These are phyloP conservation scores for Penicillium capsulatum DNA, from an alignment of 2,329 filamentous ascomycete genomes.

Conservation along the genomic window DNA sequence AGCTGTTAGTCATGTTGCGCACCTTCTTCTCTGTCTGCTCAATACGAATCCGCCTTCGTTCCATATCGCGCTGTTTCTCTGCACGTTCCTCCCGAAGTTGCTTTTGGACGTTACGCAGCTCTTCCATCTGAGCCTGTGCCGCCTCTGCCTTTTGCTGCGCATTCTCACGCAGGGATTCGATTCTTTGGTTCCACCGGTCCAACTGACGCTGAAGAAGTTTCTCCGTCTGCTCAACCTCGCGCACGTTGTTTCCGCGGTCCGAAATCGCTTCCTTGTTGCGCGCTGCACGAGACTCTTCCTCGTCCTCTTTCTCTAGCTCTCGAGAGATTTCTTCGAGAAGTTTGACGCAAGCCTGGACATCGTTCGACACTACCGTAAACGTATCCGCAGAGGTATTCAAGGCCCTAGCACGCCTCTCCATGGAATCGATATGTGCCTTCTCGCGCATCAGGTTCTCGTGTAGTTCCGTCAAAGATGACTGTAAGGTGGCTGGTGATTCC, in stretches of 20 bases:
- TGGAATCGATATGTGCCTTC: conserved; percentile 76
- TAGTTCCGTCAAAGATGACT: conserved; percentile 75
- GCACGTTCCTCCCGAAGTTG: conserved; percentile 77
- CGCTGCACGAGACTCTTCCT: conserved; percentile 74
- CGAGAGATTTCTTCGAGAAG: conserved; percentile 78
- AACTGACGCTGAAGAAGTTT: conserved; percentile 78
- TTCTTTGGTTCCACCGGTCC: conserved; percentile 78
- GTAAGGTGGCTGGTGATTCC: conserved; percentile 78
- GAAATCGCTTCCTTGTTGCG: conserved; percentile 82
- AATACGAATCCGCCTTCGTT: conserved; percentile 84
- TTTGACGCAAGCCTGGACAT: conserved; percentile 84
- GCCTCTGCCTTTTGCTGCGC: conserved; percentile 75
- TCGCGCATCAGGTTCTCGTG: conserved; percentile 72
- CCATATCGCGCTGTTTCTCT: conserved; percentile 87
- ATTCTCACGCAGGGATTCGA: conserved; percentile 74
- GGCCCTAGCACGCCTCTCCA: conserved; percentile 82
- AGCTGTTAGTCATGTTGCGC: conserved; percentile 24
- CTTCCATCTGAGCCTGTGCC: conserved; percentile 86
- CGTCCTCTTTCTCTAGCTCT: conserved; percentile 88
- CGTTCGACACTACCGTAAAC: conserved; percentile 75
- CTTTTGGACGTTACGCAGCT: conserved; percentile 73
- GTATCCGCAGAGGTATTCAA: conserved; percentile 89
- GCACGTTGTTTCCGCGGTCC: conserved; percentile 81
- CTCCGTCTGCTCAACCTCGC: conserved; percentile 87
- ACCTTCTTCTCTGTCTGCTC: conserved; percentile 99